Base-by-base conservation (phyloP, 2,329 filamentous ascomycete species). In the Sporothrix curviconia region DNA sequence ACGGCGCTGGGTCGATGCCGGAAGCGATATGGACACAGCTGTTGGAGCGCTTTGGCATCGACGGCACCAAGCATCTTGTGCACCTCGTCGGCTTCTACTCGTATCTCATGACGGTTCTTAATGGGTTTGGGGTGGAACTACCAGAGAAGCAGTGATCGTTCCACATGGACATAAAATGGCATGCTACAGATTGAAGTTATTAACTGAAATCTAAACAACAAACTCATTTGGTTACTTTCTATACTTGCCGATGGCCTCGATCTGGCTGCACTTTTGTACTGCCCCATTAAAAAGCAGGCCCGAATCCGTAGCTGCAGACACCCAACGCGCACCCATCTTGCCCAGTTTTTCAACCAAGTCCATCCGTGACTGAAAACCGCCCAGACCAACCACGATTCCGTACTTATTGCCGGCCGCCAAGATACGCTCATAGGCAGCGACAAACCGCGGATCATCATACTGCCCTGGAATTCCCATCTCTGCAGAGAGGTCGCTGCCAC, bases 381-480 rank as follows among this genome's bases (percentile, higher is more conserved):
- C 46, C 1, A 49, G 8, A 12, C 46, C 46, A 12, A 49, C 46
- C 5, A 7, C 11, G 15, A 19, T n/a, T 15, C 28, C 28, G 28
- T 19, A 14, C 14, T 34, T 36, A 28, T 36, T 36, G 46, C 46
- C 14, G 15, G 46, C 46, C 4, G 46, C 46, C 4, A 49, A 5
- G 28, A 22, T 34, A 0, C n/a, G 12, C 15, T 11, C 28, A n/a
- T 49, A 49, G 15, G 46, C 46, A 7, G 3, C 46, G 14, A 22
- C 17, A 25, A 49, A 17, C 3, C 28, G 46, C 12, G 46, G 46
- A 28, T 49, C 30, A 36, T 74, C 71, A 55, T 71, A 74, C 43
- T 73, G 63, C 2, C 73, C 72, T 0, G 72, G 71, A 30, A 74
- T 71, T 4, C 72, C 72, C 62, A 75, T 64, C 40, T 74, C 72